Conservation (phyloP, 192 early-diverging fungal species). For the Linnemannia elongata region DNA sequence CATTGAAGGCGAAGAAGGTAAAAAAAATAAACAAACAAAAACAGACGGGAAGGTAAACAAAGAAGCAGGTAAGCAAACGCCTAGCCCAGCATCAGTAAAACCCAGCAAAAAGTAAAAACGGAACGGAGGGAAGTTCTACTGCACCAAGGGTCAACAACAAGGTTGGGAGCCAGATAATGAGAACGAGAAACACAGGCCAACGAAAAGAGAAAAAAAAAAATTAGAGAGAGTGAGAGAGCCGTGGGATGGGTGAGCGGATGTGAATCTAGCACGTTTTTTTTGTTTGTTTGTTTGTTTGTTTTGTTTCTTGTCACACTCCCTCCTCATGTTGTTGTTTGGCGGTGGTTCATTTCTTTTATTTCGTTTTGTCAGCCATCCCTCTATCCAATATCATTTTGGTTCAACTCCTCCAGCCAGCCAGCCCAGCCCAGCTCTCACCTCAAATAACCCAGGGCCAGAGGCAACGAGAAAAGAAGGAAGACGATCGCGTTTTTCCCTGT, state of each 20-base stretch:
- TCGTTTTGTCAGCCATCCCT: neutral
- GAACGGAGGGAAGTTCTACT: too few species aligned
- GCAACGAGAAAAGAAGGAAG: neutral
- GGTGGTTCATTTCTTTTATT: neutral
- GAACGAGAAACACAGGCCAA: slow-evolving; percentile 42
- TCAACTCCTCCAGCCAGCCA: too few species aligned
- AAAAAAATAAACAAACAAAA: too few species aligned
- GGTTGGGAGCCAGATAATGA: slow-evolving; percentile 12
- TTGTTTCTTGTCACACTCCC: neutral
- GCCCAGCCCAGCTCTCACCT: too few species aligned
- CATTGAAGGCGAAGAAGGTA: too few species aligned
- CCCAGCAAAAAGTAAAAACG: too few species aligned
- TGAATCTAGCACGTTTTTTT: neutral
- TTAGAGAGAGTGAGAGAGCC: neutral
- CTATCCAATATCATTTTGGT: neutral
- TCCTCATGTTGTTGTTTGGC: neutral
- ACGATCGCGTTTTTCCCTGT: neutral
- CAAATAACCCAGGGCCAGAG: neutral
- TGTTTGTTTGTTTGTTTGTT: neutral
- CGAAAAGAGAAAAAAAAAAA: neutral
- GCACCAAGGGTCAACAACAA: neutral
- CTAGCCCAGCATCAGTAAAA: too few species aligned
- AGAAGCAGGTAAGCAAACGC: too few species aligned
- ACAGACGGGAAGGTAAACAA: too few species aligned
- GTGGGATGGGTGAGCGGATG: neutral